Base-by-base conservation (phyloP, 192 early-diverging fungal species). In the Backusella luteola region DNA sequence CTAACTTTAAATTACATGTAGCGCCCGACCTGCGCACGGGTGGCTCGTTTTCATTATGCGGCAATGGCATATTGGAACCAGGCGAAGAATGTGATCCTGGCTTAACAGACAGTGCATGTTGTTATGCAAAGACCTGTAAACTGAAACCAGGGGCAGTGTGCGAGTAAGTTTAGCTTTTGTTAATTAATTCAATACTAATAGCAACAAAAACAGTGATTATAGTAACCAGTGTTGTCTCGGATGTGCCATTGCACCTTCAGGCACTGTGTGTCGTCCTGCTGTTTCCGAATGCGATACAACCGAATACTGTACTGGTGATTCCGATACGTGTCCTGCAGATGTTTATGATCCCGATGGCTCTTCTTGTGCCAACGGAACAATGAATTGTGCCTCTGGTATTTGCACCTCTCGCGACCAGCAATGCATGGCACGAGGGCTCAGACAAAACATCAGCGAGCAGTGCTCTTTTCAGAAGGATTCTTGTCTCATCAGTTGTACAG, bases 71-170 rank as follows among this genome's bases (percentile, higher is more conserved):
- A 73, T 87, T 91, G 73, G 97, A 98, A 83, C 68, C 84, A 2
- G 91, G 91, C 74, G 97, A 98, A 85, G 89, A 98, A 74, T 98
- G 97, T 81, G 97, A 98, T 79, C 96, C 94, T 83, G 95, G 95
- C 6, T 73, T 82, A 29, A 91, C 89, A 39, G 89, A 91, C 67
- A 73, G 67, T 70, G 89, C 91, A 21, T 98, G 97, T 81, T 98
- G 97, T 77, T 84, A 92, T 80, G 90, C 87, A 5, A 75, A 87
- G 2, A 95, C 92, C 3, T 98, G 97, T 84, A 93, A 87, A 75
- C 83, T 96, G 46, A 95, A 93, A 78, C 12, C 83, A 5, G 90
- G 88, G 6, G 93, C 95, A 7, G 77, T 85, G 1, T 98, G 97
- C 82, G 87, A 86, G 83, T 84, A 81, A 76, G 77, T 79, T 14